phyloP scores from a whole-genome alignment of 306 rosid genomes.

The Adenanthera pavonina region DNA sequence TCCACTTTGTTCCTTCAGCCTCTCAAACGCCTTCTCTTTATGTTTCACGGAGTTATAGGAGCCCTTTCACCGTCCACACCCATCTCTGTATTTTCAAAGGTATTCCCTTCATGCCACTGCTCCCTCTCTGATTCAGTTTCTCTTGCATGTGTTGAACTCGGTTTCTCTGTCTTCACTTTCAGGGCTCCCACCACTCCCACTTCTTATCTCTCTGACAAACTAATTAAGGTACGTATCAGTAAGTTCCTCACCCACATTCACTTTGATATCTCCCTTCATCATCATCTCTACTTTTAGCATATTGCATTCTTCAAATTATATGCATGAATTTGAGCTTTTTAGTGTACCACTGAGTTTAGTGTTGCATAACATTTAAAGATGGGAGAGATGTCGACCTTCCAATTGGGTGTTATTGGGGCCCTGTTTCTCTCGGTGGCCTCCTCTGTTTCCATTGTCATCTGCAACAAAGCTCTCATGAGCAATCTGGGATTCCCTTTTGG shows the following conservation, averaged over 20 bases:
- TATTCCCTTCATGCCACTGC: not conserved
- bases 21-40: slow-evolving; percentile 29
- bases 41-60: slow-evolving; percentile 45
- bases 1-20: slow-evolving; percentile 11
- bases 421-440: slow-evolving; percentile 96
- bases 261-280: not conserved
- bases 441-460: slow-evolving; percentile 96
- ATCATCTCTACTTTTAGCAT: not conserved
- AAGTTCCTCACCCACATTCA: not conserved
- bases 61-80: slow-evolving; percentile 40
- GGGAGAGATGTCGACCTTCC: slow-evolving; percentile 91
- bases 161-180: slow-evolving; percentile 28
- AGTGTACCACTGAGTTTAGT: not conserved
- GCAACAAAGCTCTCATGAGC: slow-evolving; percentile 99
- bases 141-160: not conserved
- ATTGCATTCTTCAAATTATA: not conserved
- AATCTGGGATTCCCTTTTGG: slow-evolving; percentile 98
- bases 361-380: slow-evolving; percentile 41
- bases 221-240: slow-evolving; percentile 30
- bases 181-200: slow-evolving; percentile 51
- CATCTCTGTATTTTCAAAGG: slow-evolving; percentile 40
- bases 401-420: slow-evolving; percentile 89
- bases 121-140: not conserved
- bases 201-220: slow-evolving; percentile 3
- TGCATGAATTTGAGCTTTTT: not conserved